Conservation (phyloP, 1,284 basidiomycete species). For the Fomitopsis pinicola region DNA sequence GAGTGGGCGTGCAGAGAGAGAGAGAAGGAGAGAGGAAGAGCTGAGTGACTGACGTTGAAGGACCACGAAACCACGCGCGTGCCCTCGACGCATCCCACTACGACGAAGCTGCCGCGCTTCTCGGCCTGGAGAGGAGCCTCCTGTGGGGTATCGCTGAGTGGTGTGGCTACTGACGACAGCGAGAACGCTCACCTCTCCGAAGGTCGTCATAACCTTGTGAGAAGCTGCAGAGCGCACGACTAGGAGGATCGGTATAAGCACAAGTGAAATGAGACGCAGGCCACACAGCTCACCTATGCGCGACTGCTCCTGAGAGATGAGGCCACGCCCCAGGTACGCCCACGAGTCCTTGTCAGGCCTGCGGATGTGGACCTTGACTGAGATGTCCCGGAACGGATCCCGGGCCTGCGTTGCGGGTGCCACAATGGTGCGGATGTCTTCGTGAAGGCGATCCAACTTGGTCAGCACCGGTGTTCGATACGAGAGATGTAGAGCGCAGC, state of each 20-base stretch:
- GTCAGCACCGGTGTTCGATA: conserved; percentile 18
- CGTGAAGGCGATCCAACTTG: conserved; percentile 18
- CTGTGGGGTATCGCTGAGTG: conserved; percentile 29
- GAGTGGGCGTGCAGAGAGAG: neutral
- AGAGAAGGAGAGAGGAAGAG: neutral
- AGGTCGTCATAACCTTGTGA: conserved; percentile 64
- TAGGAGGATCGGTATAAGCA: conserved; percentile 22
- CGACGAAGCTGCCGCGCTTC: conserved; percentile 79
- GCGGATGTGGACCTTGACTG: conserved; percentile 80
- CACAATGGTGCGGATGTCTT: conserved; percentile 19
- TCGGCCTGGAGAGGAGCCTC: conserved; percentile 72
- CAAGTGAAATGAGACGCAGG: neutral
- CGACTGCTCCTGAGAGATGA: conserved; percentile 71
- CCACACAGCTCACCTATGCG: conserved; percentile 59
- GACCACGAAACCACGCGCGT: conserved; percentile 78
- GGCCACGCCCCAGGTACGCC: conserved; percentile 71
- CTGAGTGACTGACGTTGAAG: conserved; percentile 50
- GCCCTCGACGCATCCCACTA: conserved; percentile 70
- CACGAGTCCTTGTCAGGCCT: conserved; percentile 75
- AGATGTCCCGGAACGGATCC: conserved; percentile 50
- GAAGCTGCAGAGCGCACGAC: conserved; percentile 64
- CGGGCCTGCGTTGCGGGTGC: conserved; percentile 14
- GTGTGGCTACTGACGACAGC: neutral
- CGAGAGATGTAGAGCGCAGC: conserved; percentile 13
- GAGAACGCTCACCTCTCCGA: conserved; percentile 54